Base-by-base conservation (phyloP, 1,284 basidiomycete genomes). In the Cutaneotrichosporon sp. region DNA sequence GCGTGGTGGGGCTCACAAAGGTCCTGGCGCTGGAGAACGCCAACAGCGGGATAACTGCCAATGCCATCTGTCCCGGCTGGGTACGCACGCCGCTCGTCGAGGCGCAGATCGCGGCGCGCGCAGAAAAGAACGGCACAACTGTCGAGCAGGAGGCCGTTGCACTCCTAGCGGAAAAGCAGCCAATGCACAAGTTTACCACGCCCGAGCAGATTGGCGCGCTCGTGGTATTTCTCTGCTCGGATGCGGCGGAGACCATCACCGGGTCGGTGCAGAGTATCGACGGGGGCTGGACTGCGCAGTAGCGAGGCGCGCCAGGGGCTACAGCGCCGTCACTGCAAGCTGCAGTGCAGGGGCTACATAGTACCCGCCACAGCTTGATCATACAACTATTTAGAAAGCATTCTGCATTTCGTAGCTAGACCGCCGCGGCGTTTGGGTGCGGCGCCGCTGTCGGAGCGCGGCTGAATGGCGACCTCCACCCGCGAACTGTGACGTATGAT, bases 11-110 rank as follows among this genome's bases (percentile, higher is more conserved):
- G 17, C 21, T 55, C 20, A 51, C 54, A 34, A 55, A 51, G 36
- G 54, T 48, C 34, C n/a, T 44, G 7, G 54, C 48, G 15, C 30
- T 51, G 23, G 54, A 55, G 36, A 46, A 37, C 15, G 54, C 54
- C 17, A 47, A 55, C 36, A 10, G 5, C 7, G 46, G 46, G n/a
- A 39, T 55, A 23, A 55, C 54, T 1, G 54, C 38, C 44, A 55
- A 55, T 45, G 46, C 49, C 20, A 55, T 55, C 35, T 55, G 54
- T 13, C 54, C 54, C 18, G 54, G 54, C 10, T 55, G 54, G 54
- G 49, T 55, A 12, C 20, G 37, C 15, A 55, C 54, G 15, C 54
- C 54, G 18, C 46, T 55, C 8, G 54, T 51, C 9, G 8, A 20
- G 23, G 1, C 21, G 36, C 54, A 55, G 54, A 46, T 55, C 35